Percentiles rank a stretch among this genome's conserved stretches.
phyloP scores from a whole-genome alignment of 345 rosid genomes.

The Alliaria petiolata region DNA sequence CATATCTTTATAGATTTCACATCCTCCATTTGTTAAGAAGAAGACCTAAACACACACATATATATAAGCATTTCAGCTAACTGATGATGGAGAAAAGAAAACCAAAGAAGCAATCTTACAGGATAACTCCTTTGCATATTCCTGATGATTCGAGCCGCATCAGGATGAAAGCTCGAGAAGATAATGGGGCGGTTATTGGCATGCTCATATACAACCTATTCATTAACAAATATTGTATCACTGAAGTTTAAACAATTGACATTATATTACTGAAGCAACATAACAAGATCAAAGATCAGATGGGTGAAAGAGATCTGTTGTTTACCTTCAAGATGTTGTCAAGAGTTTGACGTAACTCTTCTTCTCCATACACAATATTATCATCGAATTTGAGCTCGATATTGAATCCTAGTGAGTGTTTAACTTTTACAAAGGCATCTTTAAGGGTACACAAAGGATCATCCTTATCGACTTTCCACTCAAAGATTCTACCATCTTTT shows the following conservation, averaged over 20 bases:
- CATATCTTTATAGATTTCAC: conserved; percentile 42
- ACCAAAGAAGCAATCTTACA: conserved; percentile 43
- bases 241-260: not conserved
- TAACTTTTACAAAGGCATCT: conserved; percentile 47
- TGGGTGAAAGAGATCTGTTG: not conserved
- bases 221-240: not conserved
- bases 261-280: not conserved
- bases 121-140: conserved; percentile 47
- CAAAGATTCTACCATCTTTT: conserved; percentile 57
- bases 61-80: not conserved
- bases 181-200: conserved; percentile 40
- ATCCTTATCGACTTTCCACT: conserved; percentile 58
- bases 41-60: conserved; percentile 41
- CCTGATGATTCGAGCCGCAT: conserved; percentile 48
- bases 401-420: conserved; percentile 51
- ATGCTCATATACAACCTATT: conserved; percentile 47
- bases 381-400: conserved; percentile 74
- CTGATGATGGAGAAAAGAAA: conserved; percentile 19
- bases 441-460: conserved; percentile 53
- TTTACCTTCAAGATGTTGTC: conserved; percentile 42
- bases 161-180: conserved; percentile 76
- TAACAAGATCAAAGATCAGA: not conserved
- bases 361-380: conserved; percentile 41
- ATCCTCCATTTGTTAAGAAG: conserved; percentile 68
- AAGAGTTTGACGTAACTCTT: conserved; percentile 42